Base-by-base conservation (phyloP, 2,329 filamentous ascomycete genomes). In the Microdochium bolleyi region DNA sequence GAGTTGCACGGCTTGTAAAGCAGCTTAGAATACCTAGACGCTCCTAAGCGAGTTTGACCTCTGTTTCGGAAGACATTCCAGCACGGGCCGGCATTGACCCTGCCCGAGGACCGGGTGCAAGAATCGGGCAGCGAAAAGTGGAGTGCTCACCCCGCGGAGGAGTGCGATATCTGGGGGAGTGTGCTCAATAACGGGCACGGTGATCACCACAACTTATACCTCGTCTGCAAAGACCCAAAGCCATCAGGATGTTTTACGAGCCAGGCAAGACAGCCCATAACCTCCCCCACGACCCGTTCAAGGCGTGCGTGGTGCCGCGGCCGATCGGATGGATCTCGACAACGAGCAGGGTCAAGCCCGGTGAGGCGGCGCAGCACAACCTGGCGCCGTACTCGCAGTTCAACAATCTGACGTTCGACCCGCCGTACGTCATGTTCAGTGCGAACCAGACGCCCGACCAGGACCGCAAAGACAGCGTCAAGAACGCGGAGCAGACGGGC, bases 261-360 rank as follows among this genome's bases (percentile, higher is more conserved):
- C 60, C 59, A 10, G 53, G 55, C 16, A 58, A 58, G 51, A 60
- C 51, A 5, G 10, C 50, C 16, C 60, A 62, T 51, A 52, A 52
- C 48, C 58, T 62, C 5, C 57, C 57, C 3, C 53, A 55, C 49
- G 60, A 62, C 51, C 60, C 60, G 1, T 62, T 64, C 58, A 64
- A 78, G 73, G 72, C 73, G 32, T 84, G 80, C 63, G 79, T 84
- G 2, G 69, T 83, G 44, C 81, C 81, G 16, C 74, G 81, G 16
- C 80, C 81, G 22, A 84, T 84, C 51, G 82, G 81, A 57, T 84
- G 81, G 80, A 83, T 84, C 60, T 80, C 75, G 22, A 82, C 80
- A 1, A 46, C 41, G 3, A 30, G 16, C 37, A 14, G 4, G 5
- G 7, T 16, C 37, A 21, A 41, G 37, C 37, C 41, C 19, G 21